Percentiles rank a stretch among this genome's conserved stretches.
Evolutionary conservation across 1,284 basidiomycete genomes (phyloP).

Genomic region (Phlebopus sp.): DNA sequence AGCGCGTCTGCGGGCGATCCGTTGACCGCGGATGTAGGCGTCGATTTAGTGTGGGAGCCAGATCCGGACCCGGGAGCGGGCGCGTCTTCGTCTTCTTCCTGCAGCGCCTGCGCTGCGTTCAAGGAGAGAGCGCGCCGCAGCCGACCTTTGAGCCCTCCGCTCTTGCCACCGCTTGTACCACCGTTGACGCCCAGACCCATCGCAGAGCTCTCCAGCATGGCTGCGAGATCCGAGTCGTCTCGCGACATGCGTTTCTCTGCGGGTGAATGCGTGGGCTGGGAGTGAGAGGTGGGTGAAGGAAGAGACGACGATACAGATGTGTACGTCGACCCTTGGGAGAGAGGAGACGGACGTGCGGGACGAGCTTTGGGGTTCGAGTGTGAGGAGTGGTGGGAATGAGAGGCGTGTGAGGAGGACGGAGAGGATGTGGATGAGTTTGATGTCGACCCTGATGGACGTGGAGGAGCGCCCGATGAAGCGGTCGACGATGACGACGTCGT

Average conservation of each 20-base stretch:
- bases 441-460: constrained; percentile 35
- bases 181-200: constrained; percentile 31
- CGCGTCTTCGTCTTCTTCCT: constrained; percentile 55
- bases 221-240: constrained; percentile 70
- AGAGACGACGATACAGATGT: constrained; percentile 35
- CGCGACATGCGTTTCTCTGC: constrained; percentile 73
- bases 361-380: constrained; percentile 43
- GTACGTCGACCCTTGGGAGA: constrained; percentile 64
- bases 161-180: constrained; percentile 38
- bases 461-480: constrained; percentile 15
- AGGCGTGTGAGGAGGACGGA: constrained; percentile 33
- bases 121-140: constrained; percentile 73
- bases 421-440: constrained; percentile 38
- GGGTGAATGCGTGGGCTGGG: constrained; percentile 11
- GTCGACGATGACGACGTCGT: constrained; percentile 47
- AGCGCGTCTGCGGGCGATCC: not conserved
- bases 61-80: constrained; percentile 9
- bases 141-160: constrained; percentile 72
- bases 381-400: constrained; percentile 32
- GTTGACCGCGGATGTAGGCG: not conserved
- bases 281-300: constrained; percentile 10
- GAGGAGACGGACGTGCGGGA: constrained; percentile 67
- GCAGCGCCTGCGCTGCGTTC: constrained; percentile 53
- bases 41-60: constrained; percentile 31
- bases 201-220: constrained; percentile 52